A percentile compares a stretch with the other conserved stretches of the same genome.
These are phyloP conservation scores for Boletus albobrunnescens DNA, from an alignment of 1,284 basidiomycete species.

Conservation along the genomic window DNA sequence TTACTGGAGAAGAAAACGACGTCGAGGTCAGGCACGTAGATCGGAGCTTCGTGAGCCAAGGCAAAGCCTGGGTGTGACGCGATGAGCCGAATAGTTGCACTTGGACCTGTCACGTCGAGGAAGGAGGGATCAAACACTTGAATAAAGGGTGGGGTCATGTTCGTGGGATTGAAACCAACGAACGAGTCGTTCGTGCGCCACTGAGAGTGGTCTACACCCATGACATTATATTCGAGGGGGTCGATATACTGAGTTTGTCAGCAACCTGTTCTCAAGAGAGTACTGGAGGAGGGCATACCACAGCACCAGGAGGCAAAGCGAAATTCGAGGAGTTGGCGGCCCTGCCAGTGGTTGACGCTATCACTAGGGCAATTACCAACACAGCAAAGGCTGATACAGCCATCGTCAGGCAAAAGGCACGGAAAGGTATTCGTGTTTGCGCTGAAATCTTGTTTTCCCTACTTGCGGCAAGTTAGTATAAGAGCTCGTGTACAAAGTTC, in stretches of 20 bases:
- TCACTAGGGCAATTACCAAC: neutral
- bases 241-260: constrained; percentile 49
- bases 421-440: neutral
- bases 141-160: constrained; percentile 55
- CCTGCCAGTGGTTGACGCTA: neutral
- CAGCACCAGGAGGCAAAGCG: constrained; percentile 13
- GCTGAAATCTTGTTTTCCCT: neutral
- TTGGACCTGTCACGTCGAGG: constrained; percentile 53
- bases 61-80: constrained; percentile 57
- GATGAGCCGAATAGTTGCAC: constrained; percentile 55
- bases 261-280: neutral
- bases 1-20: constrained; percentile 54
- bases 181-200: constrained; percentile 37
- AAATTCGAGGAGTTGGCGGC: neutral
- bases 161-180: constrained; percentile 44
- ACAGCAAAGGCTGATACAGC: neutral
- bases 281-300: constrained; percentile 4
- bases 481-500: neutral
- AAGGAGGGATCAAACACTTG: constrained; percentile 66
- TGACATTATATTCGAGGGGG: constrained; percentile 41
- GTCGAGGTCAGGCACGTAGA: constrained; percentile 57
- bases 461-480: neutral
- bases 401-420: neutral
- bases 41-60: constrained; percentile 72
- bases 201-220: constrained; percentile 34